Evolutionary conservation across 495 filamentous ascomycete species (phyloP).

Genomic region (Talaromyces borbonicus): DNA sequence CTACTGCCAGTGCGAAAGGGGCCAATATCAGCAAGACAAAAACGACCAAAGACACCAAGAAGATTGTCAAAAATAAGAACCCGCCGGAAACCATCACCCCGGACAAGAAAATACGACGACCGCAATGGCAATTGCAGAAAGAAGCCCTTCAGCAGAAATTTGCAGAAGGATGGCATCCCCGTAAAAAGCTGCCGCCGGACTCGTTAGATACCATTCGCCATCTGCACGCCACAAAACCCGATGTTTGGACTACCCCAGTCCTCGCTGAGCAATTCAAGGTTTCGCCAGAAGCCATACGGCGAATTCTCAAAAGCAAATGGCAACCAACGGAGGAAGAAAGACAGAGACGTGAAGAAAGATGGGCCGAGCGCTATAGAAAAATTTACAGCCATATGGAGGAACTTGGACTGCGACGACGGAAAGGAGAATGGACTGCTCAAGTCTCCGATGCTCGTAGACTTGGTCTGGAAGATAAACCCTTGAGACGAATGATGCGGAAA

Average conservation of each 20-base stretch:
- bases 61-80: background rate
- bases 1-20: background rate
- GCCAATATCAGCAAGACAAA: background rate
- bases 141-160: slow-evolving; percentile 62
- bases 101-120: slow-evolving; percentile 26
- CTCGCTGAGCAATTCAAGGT: slow-evolving; percentile 75
- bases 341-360: slow-evolving; percentile 53
- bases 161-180: slow-evolving; percentile 62
- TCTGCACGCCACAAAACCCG: slow-evolving; percentile 63
- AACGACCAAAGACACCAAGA: background rate
- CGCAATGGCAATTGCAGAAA: slow-evolving; percentile 67
- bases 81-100: background rate
- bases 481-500: background rate
- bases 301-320: slow-evolving; percentile 85
- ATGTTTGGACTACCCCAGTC: slow-evolving; percentile 60
- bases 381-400: slow-evolving; percentile 71
- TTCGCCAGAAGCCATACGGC: slow-evolving; percentile 73
- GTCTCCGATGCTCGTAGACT: slow-evolving; percentile 19
- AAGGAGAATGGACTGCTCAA: slow-evolving; percentile 15
- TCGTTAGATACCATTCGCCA: slow-evolving; percentile 77
- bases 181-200: slow-evolving; percentile 83
- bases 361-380: slow-evolving; percentile 66
- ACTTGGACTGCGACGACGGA: slow-evolving; percentile 49
- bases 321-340: slow-evolving; percentile 50
- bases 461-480: slow-evolving; percentile 9